Evolutionary conservation across 257 asterid species (phyloP), one percentile per base, ranked within the genome.

Genomic region (Vinca minor): DNA sequence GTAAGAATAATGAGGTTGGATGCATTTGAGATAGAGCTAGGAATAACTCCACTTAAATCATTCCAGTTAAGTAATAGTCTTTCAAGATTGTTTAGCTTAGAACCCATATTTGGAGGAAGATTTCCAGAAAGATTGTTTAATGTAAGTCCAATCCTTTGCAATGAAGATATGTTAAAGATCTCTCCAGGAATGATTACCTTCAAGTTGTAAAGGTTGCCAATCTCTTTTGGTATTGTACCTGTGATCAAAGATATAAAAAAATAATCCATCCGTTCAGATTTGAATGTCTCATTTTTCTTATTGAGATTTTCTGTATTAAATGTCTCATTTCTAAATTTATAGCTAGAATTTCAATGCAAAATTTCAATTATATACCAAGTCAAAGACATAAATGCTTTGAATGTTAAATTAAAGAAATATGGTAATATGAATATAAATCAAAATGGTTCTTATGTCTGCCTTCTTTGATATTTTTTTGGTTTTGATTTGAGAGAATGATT

Each of bases 221-320:
- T 55, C 68, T 73, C 84, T 20, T 53, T 62, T 31, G 79, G 79
- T 50, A 73, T 69, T 12, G 41, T 28, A 28, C 82, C 85, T 77
- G 72, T 20, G 20, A n/a, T n/a, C n/a, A 14, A 39, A 2, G 10
- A n/a, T n/a, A 18, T n/a, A 26, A 23, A 10, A 13, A n/a, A n/a
- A n/a, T n/a, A n/a, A n/a, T n/a, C n/a, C n/a, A n/a, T n/a, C n/a
- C n/a, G n/a, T n/a, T n/a, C n/a, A n/a, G n/a, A n/a, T n/a, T n/a
- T n/a, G n/a, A n/a, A n/a, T n/a, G n/a, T n/a, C n/a, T n/a, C n/a
- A n/a, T n/a, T n/a, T n/a, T n/a, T n/a, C n/a, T n/a, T n/a, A n/a
- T n/a, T n/a, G n/a, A n/a, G n/a, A n/a, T n/a, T n/a, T n/a, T n/a
- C n/a, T n/a, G n/a, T n/a, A n/a, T n/a, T n/a, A n/a, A n/a, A n/a